These are phyloP conservation scores for Pharus latifolius DNA, from an alignment of 176 grass and related monocot genomes.

Conservation along the genomic window DNA sequence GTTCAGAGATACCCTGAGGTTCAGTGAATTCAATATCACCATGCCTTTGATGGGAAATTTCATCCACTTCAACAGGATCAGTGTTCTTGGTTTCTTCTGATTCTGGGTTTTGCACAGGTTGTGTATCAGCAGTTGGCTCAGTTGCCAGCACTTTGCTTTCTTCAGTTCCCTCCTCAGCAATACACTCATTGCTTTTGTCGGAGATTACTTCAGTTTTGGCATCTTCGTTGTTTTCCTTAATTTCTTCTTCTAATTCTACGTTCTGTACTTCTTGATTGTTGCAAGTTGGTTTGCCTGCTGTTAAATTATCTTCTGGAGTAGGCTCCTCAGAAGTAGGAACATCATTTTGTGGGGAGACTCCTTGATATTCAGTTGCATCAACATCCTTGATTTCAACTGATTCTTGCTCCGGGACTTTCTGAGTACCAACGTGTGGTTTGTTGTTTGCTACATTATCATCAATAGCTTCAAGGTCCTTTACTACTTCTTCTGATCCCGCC, in stretches of 20 bases:
- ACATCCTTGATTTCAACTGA: too few species aligned
- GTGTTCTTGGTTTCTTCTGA: constrained; percentile 7
- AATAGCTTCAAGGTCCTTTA: too few species aligned
- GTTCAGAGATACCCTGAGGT: too few species aligned
- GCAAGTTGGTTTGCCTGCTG: neutral
- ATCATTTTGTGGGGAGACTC: neutral
- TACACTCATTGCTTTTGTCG: neutral
- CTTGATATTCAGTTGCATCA: too few species aligned
- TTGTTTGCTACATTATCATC: too few species aligned
- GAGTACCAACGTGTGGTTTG: too few species aligned
- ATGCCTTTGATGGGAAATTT: too few species aligned
- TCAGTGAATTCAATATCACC: too few species aligned
- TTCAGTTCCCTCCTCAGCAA: neutral
- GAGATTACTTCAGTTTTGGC: neutral
- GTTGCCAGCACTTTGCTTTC: too few species aligned
- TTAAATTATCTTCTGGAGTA: constrained; percentile 15
- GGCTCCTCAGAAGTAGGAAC: neutral
- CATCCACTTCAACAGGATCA: too few species aligned
- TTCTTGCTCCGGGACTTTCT: too few species aligned
- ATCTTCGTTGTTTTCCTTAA: constrained; percentile 7
- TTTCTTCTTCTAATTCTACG: neutral
- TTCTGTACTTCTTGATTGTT: constrained; percentile 3
- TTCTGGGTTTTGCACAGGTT: constrained; percentile 3
- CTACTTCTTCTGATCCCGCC: too few species aligned
- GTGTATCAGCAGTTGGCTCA: neutral